phyloP scores from a whole-genome alignment of 2,329 filamentous ascomycete genomes.

The Hymenoscyphus infarciens region DNA sequence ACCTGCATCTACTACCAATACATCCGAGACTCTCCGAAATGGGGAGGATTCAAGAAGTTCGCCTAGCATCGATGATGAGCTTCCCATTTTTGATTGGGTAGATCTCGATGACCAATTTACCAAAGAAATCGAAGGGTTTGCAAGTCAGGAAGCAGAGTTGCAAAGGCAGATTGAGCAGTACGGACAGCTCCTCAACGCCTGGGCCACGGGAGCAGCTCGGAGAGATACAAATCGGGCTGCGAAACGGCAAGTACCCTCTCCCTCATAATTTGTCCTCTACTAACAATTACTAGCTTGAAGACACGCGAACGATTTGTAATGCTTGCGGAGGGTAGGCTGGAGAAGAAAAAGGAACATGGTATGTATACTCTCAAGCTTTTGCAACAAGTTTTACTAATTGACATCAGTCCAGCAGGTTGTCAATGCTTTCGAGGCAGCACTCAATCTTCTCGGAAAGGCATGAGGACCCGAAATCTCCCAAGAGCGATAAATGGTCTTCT shows the following conservation, averaged over 20 bases:
- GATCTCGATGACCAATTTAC: conserved; percentile 52
- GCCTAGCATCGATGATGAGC: not conserved
- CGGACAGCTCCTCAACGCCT: conserved; percentile 65
- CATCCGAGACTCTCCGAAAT: not conserved
- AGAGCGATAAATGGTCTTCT: not conserved
- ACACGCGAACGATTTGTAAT: conserved; percentile 76
- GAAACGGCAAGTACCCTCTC: conserved; percentile 58
- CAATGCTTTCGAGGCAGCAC: conserved; percentile 3
- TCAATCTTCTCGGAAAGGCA: conserved; percentile 1
- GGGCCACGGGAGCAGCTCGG: conserved; percentile 68
- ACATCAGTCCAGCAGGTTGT: not conserved
- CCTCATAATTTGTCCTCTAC: not conserved
- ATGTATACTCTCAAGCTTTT: conserved; percentile 37
- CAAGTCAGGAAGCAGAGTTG: conserved; percentile 61
- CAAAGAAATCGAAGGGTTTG: conserved; percentile 58
- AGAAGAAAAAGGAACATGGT: conserved; percentile 79
- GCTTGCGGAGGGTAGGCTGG: conserved; percentile 66
- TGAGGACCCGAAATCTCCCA: not conserved
- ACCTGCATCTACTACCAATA: not conserved
- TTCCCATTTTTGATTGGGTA: conserved; percentile 47
- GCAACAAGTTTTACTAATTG: not conserved
- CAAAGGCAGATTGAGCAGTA: conserved; percentile 34
- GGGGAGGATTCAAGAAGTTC: not conserved
- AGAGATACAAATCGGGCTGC: conserved; percentile 74
- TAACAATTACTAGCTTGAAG: conserved; percentile 54